Evolutionary conservation across 1,284 basidiomycete species (phyloP).

Genomic region (Ganoderma sp.): DNA sequence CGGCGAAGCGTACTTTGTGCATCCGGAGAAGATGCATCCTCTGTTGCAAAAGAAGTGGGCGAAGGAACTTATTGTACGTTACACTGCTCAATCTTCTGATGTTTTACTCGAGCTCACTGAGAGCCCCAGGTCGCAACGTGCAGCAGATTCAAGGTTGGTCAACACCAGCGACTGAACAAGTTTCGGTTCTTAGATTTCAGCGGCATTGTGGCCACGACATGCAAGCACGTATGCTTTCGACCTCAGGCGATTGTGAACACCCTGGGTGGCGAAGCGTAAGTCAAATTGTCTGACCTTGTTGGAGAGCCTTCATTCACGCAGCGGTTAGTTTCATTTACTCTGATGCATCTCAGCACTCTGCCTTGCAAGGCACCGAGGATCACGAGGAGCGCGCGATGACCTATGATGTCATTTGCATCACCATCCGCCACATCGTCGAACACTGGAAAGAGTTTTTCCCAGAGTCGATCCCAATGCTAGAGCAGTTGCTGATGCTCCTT

Average conservation of each 20-base stretch:
- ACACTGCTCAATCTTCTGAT: no score
- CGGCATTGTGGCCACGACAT: slow-evolving; percentile 1
- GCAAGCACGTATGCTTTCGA: slow-evolving; percentile 3
- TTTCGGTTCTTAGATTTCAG: slow-evolving; percentile 4
- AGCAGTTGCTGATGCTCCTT: neutral
- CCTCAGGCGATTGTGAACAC: neutral
- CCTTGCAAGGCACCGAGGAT: no score
- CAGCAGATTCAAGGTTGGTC: slow-evolving; percentile 9
- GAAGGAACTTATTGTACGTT: neutral
- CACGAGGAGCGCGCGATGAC: no score
- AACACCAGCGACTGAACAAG: neutral
- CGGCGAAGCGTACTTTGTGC: slow-evolving; percentile 2
- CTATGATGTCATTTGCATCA: no score
- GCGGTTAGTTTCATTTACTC: neutral
- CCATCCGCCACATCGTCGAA: neutral
- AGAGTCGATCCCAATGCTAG: neutral
- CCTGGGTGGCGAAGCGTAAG: slow-evolving; percentile 1
- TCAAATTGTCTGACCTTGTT: no score
- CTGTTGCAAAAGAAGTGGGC: slow-evolving; percentile 1
- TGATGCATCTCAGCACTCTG: neutral
- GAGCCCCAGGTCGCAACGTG: neutral
- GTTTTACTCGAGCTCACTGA: no score
- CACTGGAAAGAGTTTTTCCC: slow-evolving; percentile 1
- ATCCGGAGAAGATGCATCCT: neutral
- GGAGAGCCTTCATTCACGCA: no score